These are phyloP conservation scores for Boletus barrowsii DNA, from an alignment of 768 basidiomycete species.

Conservation along the genomic window DNA sequence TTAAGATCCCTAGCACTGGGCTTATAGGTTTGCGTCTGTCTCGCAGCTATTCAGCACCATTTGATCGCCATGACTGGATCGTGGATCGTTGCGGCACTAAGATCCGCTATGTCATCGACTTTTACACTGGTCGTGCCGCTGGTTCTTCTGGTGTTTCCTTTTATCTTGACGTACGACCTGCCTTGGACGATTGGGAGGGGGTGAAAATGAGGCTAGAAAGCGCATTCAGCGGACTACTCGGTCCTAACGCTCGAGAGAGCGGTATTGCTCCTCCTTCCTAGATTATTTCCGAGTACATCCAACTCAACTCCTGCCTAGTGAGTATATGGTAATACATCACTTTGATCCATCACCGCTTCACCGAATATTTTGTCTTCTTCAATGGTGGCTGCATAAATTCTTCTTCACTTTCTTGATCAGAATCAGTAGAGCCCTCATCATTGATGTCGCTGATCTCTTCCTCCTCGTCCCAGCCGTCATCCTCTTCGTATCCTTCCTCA, in stretches of 20 bases:
- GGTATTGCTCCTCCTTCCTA: constrained; percentile 16
- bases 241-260: constrained; percentile 18
- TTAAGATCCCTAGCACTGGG: neutral
- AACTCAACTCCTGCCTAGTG: neutral
- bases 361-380: constrained; percentile 54
- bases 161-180: constrained; percentile 92
- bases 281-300: constrained; percentile 11
- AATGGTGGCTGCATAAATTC: constrained; percentile 47
- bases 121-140: constrained; percentile 78
- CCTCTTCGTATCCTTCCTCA: constrained; percentile 36
- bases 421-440: constrained; percentile 40
- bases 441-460: constrained; percentile 62
- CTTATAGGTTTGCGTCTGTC: neutral
- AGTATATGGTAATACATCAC: constrained; percentile 13
- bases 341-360: constrained; percentile 39
- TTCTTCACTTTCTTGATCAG: constrained; percentile 44
- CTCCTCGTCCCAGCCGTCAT: constrained; percentile 53
- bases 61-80: constrained; percentile 97
- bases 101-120: constrained; percentile 95
- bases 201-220: constrained; percentile 72
- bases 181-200: constrained; percentile 93
- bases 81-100: constrained; percentile 89
- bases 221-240: constrained; percentile 45
- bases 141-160: constrained; percentile 66
- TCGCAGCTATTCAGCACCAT: constrained; percentile 84